Evolutionary conservation across 2,329 filamentous ascomycete species (phyloP), one percentile per base, ranked within the genome.

Genomic region (Alternaria dauci): DNA sequence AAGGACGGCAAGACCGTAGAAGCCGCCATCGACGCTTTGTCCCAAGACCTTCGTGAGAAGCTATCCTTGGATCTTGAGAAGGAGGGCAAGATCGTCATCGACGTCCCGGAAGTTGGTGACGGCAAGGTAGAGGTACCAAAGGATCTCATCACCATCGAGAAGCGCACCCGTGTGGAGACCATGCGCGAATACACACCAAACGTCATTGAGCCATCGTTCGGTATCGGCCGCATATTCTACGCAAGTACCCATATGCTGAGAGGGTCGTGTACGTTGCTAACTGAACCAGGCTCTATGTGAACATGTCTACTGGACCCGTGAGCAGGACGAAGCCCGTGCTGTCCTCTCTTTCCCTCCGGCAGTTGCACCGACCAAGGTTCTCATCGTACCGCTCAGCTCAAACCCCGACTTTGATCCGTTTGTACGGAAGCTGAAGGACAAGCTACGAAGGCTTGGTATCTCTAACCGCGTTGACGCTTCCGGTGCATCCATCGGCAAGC

Each of bases 121-220:
- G 91, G 92, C 78, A 93, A 90, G 80, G 92, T 93, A 25, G 89
- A 94, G 76, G 83, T 98, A 52, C 84, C 86, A 71, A 89, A 90
- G 76, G 93, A 97, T 62, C 85, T 96, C 50, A 84, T 99, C 76
- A 87, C 84, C 59, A 93, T 98, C 70, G 91, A 94, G 82, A 93
- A 91, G 82, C 88, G 89, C 71, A 96, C 90, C 70, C 86, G 93
- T 65, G 86, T 89, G 4, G 92, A 97, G 80, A 90, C 96, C 77
- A 88, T 89, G 59, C 88, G 95, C 72, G 94, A 97, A 78, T 99
- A 92, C 82, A 96, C 91, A 0, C 94, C 94, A 61, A 97, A 97
- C 76, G 93, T 96, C 48, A 96, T 98, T 71, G 95, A 99, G 83
- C 95, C 94, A 2, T 98, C 94, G 0, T 99, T 98, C 73, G 94